Percentiles rank a stretch among this genome's conserved stretches.
phyloP scores from a whole-genome alignment of 176 grass and related monocot species.

The Avena insularis region DNA sequence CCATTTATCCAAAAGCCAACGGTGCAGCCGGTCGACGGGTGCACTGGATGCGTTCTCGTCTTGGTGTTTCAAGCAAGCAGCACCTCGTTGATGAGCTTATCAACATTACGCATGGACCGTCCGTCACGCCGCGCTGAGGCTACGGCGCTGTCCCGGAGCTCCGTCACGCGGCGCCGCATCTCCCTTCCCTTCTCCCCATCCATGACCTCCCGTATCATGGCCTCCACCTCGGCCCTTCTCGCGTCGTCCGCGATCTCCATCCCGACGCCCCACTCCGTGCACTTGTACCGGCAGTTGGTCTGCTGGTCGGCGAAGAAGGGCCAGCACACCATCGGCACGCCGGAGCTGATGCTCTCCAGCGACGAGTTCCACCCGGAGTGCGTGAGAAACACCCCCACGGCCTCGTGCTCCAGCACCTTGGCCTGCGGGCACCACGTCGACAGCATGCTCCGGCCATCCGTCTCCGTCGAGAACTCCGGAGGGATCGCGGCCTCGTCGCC shows the following conservation, averaged over 20 bases:
- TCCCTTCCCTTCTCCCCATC: not conserved
- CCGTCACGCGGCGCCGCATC: not conserved
- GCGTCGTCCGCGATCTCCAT: conserved; percentile 47
- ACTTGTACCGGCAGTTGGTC: conserved; percentile 64
- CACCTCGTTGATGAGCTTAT: conserved; percentile 34
- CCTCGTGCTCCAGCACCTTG: conserved; percentile 50
- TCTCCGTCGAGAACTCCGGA: conserved; percentile 2
- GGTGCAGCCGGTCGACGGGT: not conserved
- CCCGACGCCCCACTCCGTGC: conserved; percentile 57
- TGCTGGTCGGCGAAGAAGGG: conserved; percentile 70
- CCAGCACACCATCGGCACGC: conserved; percentile 62
- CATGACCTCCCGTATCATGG: conserved; percentile 10
- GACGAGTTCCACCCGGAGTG: conserved; percentile 94
- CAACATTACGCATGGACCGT: conserved; percentile 29
- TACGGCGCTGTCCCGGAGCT: conserved; percentile 20
- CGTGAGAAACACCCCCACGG: conserved; percentile 71
- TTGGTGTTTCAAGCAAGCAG: not conserved
- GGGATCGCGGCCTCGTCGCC: conserved; percentile 26
- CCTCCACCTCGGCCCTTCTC: conserved; percentile 11
- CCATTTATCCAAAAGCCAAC: not conserved
- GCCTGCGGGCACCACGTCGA: conserved; percentile 60
- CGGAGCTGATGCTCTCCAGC: conserved; percentile 56
- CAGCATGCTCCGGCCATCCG: conserved; percentile 30
- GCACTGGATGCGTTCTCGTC: too few species aligned
- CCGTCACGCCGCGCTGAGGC: not conserved